Percentiles rank a stretch among this genome's conserved stretches.
phyloP scores from a whole-genome alignment of 257 asterid species.

The Coffea eugenioides region DNA sequence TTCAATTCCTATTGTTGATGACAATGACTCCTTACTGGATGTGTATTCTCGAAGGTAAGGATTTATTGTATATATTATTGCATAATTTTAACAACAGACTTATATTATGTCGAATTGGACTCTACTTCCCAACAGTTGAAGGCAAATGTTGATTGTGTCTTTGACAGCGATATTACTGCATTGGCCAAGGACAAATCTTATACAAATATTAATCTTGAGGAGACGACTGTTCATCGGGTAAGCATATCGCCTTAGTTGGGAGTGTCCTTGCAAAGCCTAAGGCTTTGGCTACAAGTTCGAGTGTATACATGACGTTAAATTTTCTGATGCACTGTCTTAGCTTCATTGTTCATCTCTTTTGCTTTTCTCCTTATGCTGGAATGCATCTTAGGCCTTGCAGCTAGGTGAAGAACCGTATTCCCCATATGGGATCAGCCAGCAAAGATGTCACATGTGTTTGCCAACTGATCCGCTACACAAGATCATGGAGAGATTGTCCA shows the following conservation, averaged over 20 bases:
- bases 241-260: not conserved
- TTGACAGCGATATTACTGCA: slow-evolving; percentile 83
- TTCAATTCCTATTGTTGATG: slow-evolving; percentile 90
- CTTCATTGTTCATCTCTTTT: not conserved
- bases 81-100: not conserved
- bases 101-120: not conserved
- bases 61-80: slow-evolving; percentile 8
- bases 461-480: slow-evolving; percentile 70
- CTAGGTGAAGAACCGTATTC: slow-evolving; percentile 79
- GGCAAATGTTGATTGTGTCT: slow-evolving; percentile 15
- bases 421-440: slow-evolving; percentile 44
- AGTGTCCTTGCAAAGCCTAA: not conserved
- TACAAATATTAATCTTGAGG: slow-evolving; percentile 78
- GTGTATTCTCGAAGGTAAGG: slow-evolving; percentile 83
- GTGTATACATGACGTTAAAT: not conserved
- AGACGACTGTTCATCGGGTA: slow-evolving; percentile 79
- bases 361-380: not conserved
- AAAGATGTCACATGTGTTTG: slow-evolving; percentile 92
- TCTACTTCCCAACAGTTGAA: not conserved
- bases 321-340: not conserved
- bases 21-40: slow-evolving; percentile 82
- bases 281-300: not conserved
- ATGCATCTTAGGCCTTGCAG: slow-evolving; percentile 64
- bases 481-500: slow-evolving; percentile 77
- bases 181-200: slow-evolving; percentile 86